phyloP scores from a whole-genome alignment of 768 basidiomycete species.

The Lactarius sp. region DNA sequence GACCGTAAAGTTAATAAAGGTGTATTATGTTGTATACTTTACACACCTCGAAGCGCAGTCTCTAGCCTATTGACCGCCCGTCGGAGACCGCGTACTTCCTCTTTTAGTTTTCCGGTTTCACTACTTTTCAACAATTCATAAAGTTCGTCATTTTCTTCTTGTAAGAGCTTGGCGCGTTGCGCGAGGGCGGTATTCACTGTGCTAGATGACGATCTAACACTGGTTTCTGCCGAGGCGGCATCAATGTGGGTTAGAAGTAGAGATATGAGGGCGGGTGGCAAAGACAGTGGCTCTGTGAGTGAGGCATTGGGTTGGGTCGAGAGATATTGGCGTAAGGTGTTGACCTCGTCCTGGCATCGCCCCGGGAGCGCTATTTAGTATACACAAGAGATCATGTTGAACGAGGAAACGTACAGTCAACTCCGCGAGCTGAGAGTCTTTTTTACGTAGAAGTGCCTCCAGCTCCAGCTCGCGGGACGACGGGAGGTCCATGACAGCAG shows the following conservation, averaged over 20 bases:
- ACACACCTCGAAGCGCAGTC: constrained; percentile 67
- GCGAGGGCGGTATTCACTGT: constrained; percentile 71
- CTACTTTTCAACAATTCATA: constrained; percentile 68
- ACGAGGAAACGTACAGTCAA: constrained; percentile 54
- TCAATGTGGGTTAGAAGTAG: constrained; percentile 64
- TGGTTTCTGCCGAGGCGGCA: constrained; percentile 34
- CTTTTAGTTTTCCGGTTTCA: constrained; percentile 77
- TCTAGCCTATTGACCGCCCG: constrained; percentile 66
- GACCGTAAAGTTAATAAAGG: constrained; percentile 6
- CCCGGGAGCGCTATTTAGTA: constrained; percentile 13
- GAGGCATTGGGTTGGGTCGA: constrained; percentile 55
- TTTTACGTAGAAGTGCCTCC: constrained; percentile 68
- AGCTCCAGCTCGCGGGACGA: constrained; percentile 75
- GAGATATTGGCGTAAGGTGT: constrained; percentile 61
- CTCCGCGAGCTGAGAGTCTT: constrained; percentile 66
- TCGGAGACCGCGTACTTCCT: constrained; percentile 68
- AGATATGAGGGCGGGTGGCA: constrained; percentile 68
- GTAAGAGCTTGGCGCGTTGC: constrained; percentile 64
- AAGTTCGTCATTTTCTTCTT: constrained; percentile 85
- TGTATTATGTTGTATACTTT: constrained; percentile 7
- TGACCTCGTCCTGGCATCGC: constrained; percentile 62
- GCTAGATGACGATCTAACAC: constrained; percentile 34
- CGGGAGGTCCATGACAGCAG: constrained; percentile 57
- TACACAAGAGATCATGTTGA: neutral
- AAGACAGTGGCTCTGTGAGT: constrained; percentile 55